Evolutionary conservation across 306 rosid species (phyloP), one percentile per base, ranked within the genome.

Genomic region (Castanea crenata): DNA sequence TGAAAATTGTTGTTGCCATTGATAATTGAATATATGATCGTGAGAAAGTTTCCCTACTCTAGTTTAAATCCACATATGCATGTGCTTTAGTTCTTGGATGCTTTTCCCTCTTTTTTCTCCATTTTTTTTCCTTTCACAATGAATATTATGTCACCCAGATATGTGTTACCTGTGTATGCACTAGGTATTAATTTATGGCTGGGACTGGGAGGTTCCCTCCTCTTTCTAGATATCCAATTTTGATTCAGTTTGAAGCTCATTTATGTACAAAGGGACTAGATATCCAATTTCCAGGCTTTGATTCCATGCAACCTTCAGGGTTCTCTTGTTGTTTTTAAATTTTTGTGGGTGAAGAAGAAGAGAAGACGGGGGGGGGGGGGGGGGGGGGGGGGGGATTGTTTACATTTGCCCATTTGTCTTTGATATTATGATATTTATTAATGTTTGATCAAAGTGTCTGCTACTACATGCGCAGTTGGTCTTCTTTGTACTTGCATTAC

Each of bases 401-500:
- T 35, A 41, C 46, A 41, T 41, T 41, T 41, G 12, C 46, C 65
- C 18, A 1, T 67, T n/a, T 75, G 54, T 72, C 55, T 81, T 46
- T 73, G 21, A 73, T 35, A 41, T 41, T 41, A 41, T 41, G 46
- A 41, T 41, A 38, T 54, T 62, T 68, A 19, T 18, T 73, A 59
- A 69, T 62, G 14, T 59, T 67, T 52, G 72, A 65, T 58, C 38
- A 49, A 35, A 49, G 16, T 41, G 57, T 82, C 74, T 57, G 75
- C 61, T 68, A 41, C 61, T 76, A 44, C 27, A 44, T 69, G 54
- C 13, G 32, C 38, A 44, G 55, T 25, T 19, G 75, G 34, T 80
- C 74, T 54, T 31, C 58, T 75, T 81, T 49, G 41, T 80, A 69
- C 74, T 72, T 65, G 51, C 20, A 4, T 27, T 6, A 68, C 87